Evolutionary conservation across 2,329 filamentous ascomycete genomes (phyloP).

Genomic region (Pestalotiopsis sp.): DNA sequence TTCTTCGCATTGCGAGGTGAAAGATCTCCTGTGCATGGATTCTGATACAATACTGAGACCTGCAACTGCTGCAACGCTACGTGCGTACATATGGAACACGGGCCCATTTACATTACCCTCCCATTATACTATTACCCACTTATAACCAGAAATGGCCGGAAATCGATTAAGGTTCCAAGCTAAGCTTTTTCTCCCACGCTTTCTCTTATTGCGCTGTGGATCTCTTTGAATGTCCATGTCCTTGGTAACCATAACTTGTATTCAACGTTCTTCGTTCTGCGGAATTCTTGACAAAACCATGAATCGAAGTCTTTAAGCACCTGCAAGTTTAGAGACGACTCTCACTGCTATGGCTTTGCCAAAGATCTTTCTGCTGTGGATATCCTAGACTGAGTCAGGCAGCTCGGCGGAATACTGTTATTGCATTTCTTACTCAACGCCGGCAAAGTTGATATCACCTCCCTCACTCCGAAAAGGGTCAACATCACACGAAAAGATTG

Average conservation of each 20-base stretch:
- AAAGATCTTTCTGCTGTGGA: no score
- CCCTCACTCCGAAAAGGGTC: no score
- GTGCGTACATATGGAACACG: neutral
- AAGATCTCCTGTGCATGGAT: neutral
- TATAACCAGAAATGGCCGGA: neutral
- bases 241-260: neutral
- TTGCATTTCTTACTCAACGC: no score
- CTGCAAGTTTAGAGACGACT: no score
- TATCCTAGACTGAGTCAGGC: no score
- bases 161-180: neutral
- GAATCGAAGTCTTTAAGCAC: no score
- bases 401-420: no score
- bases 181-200: neutral
- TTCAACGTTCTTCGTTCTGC: neutral
- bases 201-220: neutral
- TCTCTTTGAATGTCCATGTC: neutral
- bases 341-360: no score
- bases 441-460: no score
- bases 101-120: neutral
- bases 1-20: neutral
- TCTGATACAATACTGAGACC: neutral
- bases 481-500: no score
- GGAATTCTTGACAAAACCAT: no score
- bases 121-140: neutral
- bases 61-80: neutral